Evolutionary conservation across 192 early-diverging fungal genomes (phyloP), one percentile per base, ranked within the genome.

Genomic region (Coemansia sp.): DNA sequence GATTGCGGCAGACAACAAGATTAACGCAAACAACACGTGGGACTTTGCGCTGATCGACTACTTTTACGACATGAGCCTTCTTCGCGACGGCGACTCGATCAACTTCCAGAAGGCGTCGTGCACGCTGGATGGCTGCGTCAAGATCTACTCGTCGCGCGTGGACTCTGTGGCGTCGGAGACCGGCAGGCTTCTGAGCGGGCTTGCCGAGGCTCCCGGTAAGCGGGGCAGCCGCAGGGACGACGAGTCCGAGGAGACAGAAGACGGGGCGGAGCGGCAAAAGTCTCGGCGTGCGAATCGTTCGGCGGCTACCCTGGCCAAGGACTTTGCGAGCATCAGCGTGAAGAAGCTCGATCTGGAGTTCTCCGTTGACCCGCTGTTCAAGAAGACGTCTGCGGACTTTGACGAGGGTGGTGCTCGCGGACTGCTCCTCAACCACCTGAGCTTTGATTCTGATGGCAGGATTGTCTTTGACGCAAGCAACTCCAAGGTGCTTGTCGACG

Each of bases 21-120:
- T 99, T 71, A 99, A 93, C 69, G 87, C 87, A 2, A 84, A 85
- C 69, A 99, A 99, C 79, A 93, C 89, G 41, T 99, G 95, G 95
- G 93, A 95, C 66, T 87, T 99, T 70, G 94, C 92, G 13, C 82
- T 99, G n/a, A 97, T 99, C 67, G 95, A 99, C 78, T 97, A 95
- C 71, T 99, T 99, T 69, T 88, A 93, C 71, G 94, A 99, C 73
- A 91, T 99, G 93, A 90, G 87, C 4, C 81, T 99, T 23, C 74
- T 99, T 58, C 85, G 89, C 11, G 94, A 96, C n/a, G 95, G 95
- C 32, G 92, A 95, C 82, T 92, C 93, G 13, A 96, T 99, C 81
- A 99, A 99, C 78, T 99, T 99, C 71, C 95, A 97, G 70, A 95
- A 92, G 66, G 96, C 96, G 20, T 99, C 96, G 42, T 95, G 91